phyloP scores from a whole-genome alignment of 2,329 filamentous ascomycete genomes.

The Aspergillus felis region DNA sequence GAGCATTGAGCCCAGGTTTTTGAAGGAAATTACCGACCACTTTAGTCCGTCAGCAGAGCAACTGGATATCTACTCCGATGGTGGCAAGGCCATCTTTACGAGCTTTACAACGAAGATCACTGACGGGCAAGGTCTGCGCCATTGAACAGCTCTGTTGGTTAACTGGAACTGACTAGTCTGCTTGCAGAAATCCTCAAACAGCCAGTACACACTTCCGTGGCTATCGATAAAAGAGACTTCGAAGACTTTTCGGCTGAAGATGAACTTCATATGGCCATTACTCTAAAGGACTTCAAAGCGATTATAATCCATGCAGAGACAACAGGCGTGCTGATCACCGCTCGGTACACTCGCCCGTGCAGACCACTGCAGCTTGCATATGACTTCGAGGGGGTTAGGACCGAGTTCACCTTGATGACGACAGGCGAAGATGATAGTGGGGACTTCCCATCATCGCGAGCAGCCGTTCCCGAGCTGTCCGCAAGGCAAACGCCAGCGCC shows the following conservation, averaged over 20 bases:
- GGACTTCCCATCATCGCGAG: constrained; percentile 39
- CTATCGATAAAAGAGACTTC: constrained; percentile 60
- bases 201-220: constrained; percentile 61
- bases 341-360: constrained; percentile 57
- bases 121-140: constrained; percentile 53
- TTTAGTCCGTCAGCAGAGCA: constrained; percentile 63
- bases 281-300: constrained; percentile 63
- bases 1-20: constrained; percentile 53
- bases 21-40: constrained; percentile 61
- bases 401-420: constrained; percentile 64
- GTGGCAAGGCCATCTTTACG: constrained; percentile 57
- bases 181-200: constrained; percentile 59
- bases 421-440: constrained; percentile 49
- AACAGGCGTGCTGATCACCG: constrained; percentile 51
- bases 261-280: constrained; percentile 59
- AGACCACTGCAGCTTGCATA: constrained; percentile 61
- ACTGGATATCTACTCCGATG: constrained; percentile 58
- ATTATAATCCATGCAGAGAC: constrained; percentile 61
- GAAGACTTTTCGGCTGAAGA: constrained; percentile 57
- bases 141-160: neutral
- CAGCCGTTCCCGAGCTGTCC: constrained; percentile 37
- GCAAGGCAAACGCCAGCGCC: constrained; percentile 36
- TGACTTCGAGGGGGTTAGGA: constrained; percentile 50
- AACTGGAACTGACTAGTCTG: constrained; percentile 8
- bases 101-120: constrained; percentile 64